Base-by-base conservation (phyloP, 441 rosid genomes). In the Metrosideros polymorpha region DNA sequence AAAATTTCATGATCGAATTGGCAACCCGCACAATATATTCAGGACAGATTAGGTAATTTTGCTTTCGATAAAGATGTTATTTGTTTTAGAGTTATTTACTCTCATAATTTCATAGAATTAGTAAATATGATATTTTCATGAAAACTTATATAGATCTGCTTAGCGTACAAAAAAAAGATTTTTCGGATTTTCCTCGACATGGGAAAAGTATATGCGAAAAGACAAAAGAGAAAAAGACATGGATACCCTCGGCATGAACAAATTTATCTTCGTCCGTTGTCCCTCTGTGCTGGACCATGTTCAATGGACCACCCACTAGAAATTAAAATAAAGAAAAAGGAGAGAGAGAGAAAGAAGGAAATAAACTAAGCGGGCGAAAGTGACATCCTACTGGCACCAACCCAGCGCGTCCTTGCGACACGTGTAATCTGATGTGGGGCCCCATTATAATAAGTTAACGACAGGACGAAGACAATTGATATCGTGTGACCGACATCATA, bases 1-100 rank as follows among this genome's bases (percentile, higher is more conserved):
- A 56, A 6, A 12, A 27, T 0, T 4, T 55, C 0, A 55, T 3
- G 0, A 25, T 0, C 24, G 27, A 55, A 55, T 10, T 2, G 0
- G 4, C 6, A n/a, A 14, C 18, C 2, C 5, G 2, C 0, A 25
- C 1, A 0, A 25, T 12, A 55, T 25, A 1, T 55, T 55, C 1
- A 12, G 0, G 1, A 25, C 4, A 4, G 2, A 55, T 6, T 55
- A 2, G 2, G 15, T 55, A 25, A 27, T 55, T 55, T 27, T 5
- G 0, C 17, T 12, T 12, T 56, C 12, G 7, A 56, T 55, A 2
- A 56, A 57, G 0, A 12, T 12, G 3, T 57, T 57, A n/a, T 12
- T 12, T 3, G 9, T n/a, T 57, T 1, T 57, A 57, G 8, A 57
- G 27, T n/a, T n/a, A 57, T 57, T 57, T 57, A n/a, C 2, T 12